A percentile compares a stretch with the other conserved stretches of the same genome.
These are phyloP conservation scores for Alisma plantagoaquatica DNA, from an alignment of 106 monocot species.

Conservation along the genomic window DNA sequence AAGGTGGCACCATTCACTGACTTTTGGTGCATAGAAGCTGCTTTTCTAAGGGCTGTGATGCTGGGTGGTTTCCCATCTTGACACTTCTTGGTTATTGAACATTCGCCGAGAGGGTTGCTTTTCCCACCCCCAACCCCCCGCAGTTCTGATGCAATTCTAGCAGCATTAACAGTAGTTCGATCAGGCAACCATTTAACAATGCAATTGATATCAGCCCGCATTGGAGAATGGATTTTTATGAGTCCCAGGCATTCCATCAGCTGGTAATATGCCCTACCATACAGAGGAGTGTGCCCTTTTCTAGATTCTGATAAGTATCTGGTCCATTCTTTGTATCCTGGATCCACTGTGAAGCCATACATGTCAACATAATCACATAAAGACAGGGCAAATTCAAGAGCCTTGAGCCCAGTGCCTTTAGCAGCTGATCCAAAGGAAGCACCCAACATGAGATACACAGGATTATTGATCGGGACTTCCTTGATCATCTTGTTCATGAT, in stretches of 20 bases:
- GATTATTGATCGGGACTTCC: too few species aligned
- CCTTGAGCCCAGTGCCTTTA: conserved; percentile 99
- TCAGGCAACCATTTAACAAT: conserved; percentile 44
- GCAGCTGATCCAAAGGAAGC: conserved; percentile 87
- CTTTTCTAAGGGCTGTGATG: conserved; percentile 26
- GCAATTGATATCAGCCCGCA: conserved; percentile 49
- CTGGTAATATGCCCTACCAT: conserved; percentile 81
- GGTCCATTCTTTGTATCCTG: conserved; percentile 97
- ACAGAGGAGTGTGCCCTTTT: conserved; percentile 93
- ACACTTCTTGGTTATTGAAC: conserved; percentile 58
- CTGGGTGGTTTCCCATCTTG: conserved; percentile 17
- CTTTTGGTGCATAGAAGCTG: conserved; percentile 42
- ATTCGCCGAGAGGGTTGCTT: conserved; percentile 40
- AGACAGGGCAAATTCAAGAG: conserved; percentile 88
- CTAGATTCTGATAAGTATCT: conserved; percentile 96
- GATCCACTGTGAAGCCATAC: conserved; percentile 98
- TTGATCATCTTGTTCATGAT: too few species aligned
- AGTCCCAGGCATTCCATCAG: conserved; percentile 18
- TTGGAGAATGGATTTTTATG: conserved; percentile 82
- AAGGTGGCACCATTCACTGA: conserved; percentile 59
- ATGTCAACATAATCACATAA: conserved; percentile 94
- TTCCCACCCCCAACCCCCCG: conserved; percentile 50
- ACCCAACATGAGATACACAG: conserved; percentile 95
- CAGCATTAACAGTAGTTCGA: conserved; percentile 35
- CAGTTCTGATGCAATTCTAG: conserved; percentile 60